phyloP scores from a whole-genome alignment of 2,329 filamentous ascomycete genomes.

The Colletotrichum orbiculare region DNA sequence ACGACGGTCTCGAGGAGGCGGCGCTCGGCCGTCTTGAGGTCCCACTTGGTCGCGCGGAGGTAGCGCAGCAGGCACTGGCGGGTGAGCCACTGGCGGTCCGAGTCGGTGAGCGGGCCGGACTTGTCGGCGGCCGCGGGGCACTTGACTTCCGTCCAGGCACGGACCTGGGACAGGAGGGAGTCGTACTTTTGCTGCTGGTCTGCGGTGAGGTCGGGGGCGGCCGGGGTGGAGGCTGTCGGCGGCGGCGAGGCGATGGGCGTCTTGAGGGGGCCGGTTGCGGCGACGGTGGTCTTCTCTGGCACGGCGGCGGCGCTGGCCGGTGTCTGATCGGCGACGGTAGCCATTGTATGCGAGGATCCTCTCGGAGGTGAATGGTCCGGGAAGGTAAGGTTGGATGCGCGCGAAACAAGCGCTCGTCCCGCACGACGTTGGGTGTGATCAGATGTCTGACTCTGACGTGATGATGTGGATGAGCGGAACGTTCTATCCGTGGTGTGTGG shows the following conservation, averaged over 20 bases:
- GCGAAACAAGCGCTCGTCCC: neutral
- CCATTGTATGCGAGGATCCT: constrained; percentile 14
- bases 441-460: constrained; percentile 7
- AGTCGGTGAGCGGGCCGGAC: constrained; percentile 76
- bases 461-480: neutral
- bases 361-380: neutral
- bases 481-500: constrained; percentile 4
- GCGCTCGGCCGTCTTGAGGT: constrained; percentile 77
- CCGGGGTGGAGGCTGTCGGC: constrained; percentile 66
- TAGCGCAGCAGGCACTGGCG: constrained; percentile 93
- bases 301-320: constrained; percentile 16
- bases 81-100: constrained; percentile 90
- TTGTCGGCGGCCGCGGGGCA: constrained; percentile 64
- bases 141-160: constrained; percentile 76
- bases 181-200: constrained; percentile 89
- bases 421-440: constrained; percentile 6
- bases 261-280: constrained; percentile 44
- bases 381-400: neutral
- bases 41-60: constrained; percentile 93
- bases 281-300: constrained; percentile 18
- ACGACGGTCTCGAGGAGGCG: constrained; percentile 83
- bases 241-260: constrained; percentile 70
- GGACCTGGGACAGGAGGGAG: constrained; percentile 76
- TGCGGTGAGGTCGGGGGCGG: constrained; percentile 70
- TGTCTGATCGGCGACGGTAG: constrained; percentile 30